phyloP scores from a whole-genome alignment of 768 basidiomycete genomes.

The Suillus paluster region DNA sequence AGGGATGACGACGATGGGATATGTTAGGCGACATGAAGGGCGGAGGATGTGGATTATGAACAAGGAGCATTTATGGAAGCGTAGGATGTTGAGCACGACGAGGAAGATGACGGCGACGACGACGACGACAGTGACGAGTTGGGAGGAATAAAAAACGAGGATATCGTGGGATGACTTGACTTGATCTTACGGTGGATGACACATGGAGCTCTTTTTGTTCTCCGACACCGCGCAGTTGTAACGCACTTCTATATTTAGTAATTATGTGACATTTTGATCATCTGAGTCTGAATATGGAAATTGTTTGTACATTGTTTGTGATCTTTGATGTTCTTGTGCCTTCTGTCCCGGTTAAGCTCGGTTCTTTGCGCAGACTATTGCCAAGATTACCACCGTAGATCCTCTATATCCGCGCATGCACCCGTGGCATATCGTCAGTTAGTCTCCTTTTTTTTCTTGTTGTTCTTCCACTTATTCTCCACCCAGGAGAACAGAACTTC shows the following conservation, averaged over 20 bases:
- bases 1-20: slow-evolving; percentile 67
- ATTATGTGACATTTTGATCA: slow-evolving; percentile 13
- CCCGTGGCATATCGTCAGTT: not conserved
- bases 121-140: slow-evolving; percentile 4
- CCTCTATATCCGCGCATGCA: slow-evolving; percentile 1
- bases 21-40: slow-evolving; percentile 33
- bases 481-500: not conserved
- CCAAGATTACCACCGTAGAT: not conserved
- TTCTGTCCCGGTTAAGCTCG: slow-evolving; percentile 11
- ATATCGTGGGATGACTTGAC: slow-evolving; percentile 33
- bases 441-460: not conserved
- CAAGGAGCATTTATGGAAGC: slow-evolving; percentile 43
- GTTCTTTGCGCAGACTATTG: no score
- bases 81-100: slow-evolving; percentile 12
- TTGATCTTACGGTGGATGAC: slow-evolving; percentile 20
- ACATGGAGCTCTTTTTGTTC: slow-evolving; percentile 36
- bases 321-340: slow-evolving; percentile 9
- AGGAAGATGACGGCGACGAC: slow-evolving; percentile 12
- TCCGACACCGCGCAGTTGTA: slow-evolving; percentile 37
- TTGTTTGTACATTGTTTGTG: slow-evolving; percentile 3
- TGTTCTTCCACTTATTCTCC: slow-evolving; percentile 2
- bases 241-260: slow-evolving; percentile 19
- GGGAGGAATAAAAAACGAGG: slow-evolving; percentile 29
- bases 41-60: slow-evolving; percentile 40
- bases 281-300: slow-evolving; percentile 33